These are phyloP conservation scores for Roridomyces roridus DNA, from an alignment of 768 basidiomycete genomes.

Conservation along the genomic window DNA sequence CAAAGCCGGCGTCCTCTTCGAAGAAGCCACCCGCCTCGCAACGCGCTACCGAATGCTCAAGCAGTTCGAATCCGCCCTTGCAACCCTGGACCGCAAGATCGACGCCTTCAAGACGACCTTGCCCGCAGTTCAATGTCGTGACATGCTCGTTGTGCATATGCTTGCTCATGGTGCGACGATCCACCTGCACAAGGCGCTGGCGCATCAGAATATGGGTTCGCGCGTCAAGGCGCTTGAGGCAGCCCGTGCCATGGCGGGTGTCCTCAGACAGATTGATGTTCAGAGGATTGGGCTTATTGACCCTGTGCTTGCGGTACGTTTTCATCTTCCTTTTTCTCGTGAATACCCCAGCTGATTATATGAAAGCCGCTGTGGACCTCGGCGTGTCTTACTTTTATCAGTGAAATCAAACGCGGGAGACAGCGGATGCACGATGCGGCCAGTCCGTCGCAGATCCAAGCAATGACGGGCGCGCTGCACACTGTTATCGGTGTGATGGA, in stretches of 20 bases:
- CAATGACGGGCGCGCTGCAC: not conserved
- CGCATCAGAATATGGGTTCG: slow-evolving; percentile 13
- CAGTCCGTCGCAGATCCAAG: not conserved
- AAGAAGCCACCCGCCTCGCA: slow-evolving; percentile 18
- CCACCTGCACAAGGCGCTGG: slow-evolving; percentile 30
- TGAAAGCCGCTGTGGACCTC: slow-evolving; percentile 12
- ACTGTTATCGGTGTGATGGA: slow-evolving; percentile 12
- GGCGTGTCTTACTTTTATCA: not conserved
- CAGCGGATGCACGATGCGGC: not conserved
- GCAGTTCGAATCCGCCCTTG: slow-evolving; percentile 27
- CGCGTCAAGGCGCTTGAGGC: slow-evolving; percentile 5
- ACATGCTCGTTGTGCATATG: slow-evolving; percentile 30
- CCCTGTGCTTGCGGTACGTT: slow-evolving; percentile 19
- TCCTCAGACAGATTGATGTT: slow-evolving; percentile 12
- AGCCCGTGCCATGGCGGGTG: slow-evolving; percentile 10
- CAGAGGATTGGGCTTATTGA: slow-evolving; percentile 15
- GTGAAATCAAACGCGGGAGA: not conserved
- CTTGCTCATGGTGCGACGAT: slow-evolving; percentile 32
- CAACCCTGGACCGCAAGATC: slow-evolving; percentile 25
- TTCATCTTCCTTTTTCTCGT: not conserved
- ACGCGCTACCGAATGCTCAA: slow-evolving; percentile 2
- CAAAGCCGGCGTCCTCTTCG: slow-evolving; percentile 28
- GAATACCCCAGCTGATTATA: too few relatives aligned
- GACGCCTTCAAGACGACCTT: slow-evolving; percentile 7
- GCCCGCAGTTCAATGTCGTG: slow-evolving; percentile 10